Percentiles rank a stretch among this genome's conserved stretches.
phyloP scores from a whole-genome alignment of 306 rosid genomes.

The Ochetophila trinervis region DNA sequence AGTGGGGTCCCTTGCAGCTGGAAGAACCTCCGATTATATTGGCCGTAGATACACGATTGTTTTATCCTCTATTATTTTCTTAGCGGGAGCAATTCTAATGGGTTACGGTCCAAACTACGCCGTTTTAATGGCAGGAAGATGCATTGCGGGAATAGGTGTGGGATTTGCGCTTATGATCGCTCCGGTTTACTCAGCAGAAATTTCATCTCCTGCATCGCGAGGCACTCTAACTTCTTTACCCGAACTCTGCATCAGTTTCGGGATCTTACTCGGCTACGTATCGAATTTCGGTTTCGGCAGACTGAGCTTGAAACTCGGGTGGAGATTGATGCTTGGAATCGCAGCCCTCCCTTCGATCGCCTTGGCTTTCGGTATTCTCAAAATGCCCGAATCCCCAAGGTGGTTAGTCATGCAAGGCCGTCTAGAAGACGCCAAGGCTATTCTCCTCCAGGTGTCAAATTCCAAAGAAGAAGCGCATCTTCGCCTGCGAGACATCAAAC shows the following conservation, averaged over 20 bases:
- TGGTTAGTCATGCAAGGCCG: conserved; percentile 78
- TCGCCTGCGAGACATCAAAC: conserved; percentile 58
- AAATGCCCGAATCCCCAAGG: conserved; percentile 90
- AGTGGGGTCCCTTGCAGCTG: conserved; percentile 55
- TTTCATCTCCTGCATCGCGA: conserved; percentile 56
- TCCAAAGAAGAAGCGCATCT: conserved; percentile 48
- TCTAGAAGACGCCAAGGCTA: conserved; percentile 43
- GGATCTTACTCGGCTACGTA: conserved; percentile 68
- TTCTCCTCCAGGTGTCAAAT: conserved; percentile 37
- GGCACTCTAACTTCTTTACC: conserved; percentile 74
- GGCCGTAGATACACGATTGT: conserved; percentile 83
- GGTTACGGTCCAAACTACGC: conserved; percentile 73
- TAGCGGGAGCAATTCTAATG: conserved; percentile 69
- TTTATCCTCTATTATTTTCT: conserved; percentile 51
- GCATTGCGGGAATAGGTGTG: conserved; percentile 72
- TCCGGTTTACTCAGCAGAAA: conserved; percentile 86
- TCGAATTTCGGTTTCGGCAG: conserved; percentile 57
- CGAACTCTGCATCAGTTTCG: conserved; percentile 66
- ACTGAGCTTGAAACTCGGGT: conserved; percentile 51
- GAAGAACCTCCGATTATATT: conserved; percentile 70
- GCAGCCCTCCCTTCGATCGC: conserved; percentile 66
- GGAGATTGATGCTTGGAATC: conserved; percentile 83
- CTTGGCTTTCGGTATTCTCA: conserved; percentile 42
- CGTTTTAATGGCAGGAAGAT: conserved; percentile 57
- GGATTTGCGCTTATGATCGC: conserved; percentile 82